Evolutionary conservation across 306 rosid species (phyloP).

Genomic region (Nissolia schottii): DNA sequence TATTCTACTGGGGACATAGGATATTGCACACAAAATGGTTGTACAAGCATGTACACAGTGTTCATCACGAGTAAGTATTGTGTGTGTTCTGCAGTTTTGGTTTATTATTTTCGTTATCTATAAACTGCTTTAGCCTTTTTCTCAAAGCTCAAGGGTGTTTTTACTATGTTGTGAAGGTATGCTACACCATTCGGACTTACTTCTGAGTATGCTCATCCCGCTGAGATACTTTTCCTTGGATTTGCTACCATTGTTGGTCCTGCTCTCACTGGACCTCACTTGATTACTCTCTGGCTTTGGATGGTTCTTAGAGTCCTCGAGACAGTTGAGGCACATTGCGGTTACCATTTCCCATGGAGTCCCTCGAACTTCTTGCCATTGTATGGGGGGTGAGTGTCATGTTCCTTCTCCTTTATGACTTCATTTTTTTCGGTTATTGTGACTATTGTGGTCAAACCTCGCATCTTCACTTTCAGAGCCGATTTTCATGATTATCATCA

Average conservation of each 20-base stretch:
- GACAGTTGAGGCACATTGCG: constrained; percentile 88
- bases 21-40: constrained; percentile 80
- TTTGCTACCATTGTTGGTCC: constrained; percentile 86
- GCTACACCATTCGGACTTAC: constrained; percentile 87
- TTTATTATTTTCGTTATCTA: neutral
- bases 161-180: constrained; percentile 41
- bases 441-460: constrained; percentile 13
- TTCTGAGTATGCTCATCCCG: constrained; percentile 87
- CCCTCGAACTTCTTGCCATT: constrained; percentile 70
- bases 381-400: constrained; percentile 67
- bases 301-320: constrained; percentile 73
- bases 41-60: constrained; percentile 81
- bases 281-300: constrained; percentile 81
- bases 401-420: neutral
- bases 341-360: constrained; percentile 88
- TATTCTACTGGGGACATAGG: constrained; percentile 90
- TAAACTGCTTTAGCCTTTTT: neutral
- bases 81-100: neutral
- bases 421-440: neutral
- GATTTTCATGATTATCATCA: constrained; percentile 90
- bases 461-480: constrained; percentile 41
- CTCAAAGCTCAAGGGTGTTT: constrained; percentile 2
- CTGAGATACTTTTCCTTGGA: constrained; percentile 84
- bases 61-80: constrained; percentile 75
- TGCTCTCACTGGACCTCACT: constrained; percentile 81